Evolutionary conservation across 179 eudicot genomes (phyloP), one percentile per base, ranked within the genome.

Genomic region (Silene coronaria): DNA sequence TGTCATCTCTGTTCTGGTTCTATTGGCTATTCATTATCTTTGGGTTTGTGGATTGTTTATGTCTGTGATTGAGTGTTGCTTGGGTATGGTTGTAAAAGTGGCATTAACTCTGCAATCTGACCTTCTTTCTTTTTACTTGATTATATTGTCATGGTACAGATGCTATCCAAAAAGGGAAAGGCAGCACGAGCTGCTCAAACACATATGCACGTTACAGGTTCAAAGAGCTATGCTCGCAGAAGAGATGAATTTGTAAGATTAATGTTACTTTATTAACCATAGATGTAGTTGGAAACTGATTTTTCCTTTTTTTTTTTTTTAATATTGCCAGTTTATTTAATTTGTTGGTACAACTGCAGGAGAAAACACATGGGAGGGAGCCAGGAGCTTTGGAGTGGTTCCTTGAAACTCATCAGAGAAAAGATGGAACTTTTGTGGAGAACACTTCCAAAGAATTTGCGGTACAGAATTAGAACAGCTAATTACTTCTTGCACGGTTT

Each of bases 301-400:
- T 4, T 30, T 24, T 74, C 21, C 24, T 22, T 53, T 22, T 62
- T 10, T 45, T 45, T 45, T 45, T 45, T 11, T 7, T 11, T 55
- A 55, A 4, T 55, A 1, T 55, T 17, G 12, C 59, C 22, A 19
- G 58, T 59, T 72, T 64, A 27, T 23, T 68, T 21, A 46, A 65
- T 22, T 42, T 58, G 32, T 38, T 70, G 76, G 62, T 68, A 11
- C 60, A 38, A 53, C 58, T 81, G 57, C 53, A 78, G 84, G 82
- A 75, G 62, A 78, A 75, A 77, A 57, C 61, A 59, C 71, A 75
- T 67, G 81, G 82, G 53, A 82, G 84, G 58, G 81, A 82, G 77
- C 84, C 82, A 17, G 82, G 84, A 71, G 79, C 84, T 67, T 22
- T 82, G 74, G 84, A 82, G 81, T 82, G 84, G 82, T 82, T 82